Conservation (phyloP, 2,329 filamentous ascomycete genomes). For the Geosmithia flava region DNA sequence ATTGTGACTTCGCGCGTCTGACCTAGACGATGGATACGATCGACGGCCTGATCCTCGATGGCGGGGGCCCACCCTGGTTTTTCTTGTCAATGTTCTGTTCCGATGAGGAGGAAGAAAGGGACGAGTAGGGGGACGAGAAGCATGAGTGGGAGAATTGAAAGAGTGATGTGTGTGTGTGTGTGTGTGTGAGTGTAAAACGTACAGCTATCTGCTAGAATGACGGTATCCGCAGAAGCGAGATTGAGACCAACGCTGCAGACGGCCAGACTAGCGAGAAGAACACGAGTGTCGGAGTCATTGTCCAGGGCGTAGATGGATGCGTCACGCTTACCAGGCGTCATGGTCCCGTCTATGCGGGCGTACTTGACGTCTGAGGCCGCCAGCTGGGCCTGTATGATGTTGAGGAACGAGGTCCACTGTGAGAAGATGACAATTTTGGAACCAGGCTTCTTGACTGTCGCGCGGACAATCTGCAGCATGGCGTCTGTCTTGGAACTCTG, state of each 20-base stretch:
- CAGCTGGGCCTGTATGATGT: constrained; percentile 60
- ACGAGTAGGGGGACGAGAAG: background rate
- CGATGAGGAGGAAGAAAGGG: too few relatives aligned
- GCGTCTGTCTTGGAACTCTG: constrained; percentile 77
- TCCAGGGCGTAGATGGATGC: constrained; percentile 56
- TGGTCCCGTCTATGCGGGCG: constrained; percentile 69
- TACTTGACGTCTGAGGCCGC: constrained; percentile 46
- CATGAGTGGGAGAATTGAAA: background rate
- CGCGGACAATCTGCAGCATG: constrained; percentile 61
- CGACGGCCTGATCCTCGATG: constrained; percentile 84
- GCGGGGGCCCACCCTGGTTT: constrained; percentile 70
- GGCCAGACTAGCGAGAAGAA: constrained; percentile 70
- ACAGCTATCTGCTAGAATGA: constrained; percentile 71
- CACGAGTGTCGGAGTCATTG: constrained; percentile 51
- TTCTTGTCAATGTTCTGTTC: background rate
- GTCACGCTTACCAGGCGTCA: constrained; percentile 61
- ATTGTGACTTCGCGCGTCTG: constrained; percentile 70
- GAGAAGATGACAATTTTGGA: constrained; percentile 66
- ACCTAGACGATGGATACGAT: constrained; percentile 76
- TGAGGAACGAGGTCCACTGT: constrained; percentile 66
- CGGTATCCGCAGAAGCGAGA: constrained; percentile 73
- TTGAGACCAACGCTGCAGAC: constrained; percentile 83
- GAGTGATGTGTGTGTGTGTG: too few relatives aligned
- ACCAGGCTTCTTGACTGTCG: constrained; percentile 47
- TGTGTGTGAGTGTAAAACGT: too few relatives aligned